Evolutionary conservation across 352 stramenopile species (phyloP).

Genomic region (Aphanomyces astaci): DNA sequence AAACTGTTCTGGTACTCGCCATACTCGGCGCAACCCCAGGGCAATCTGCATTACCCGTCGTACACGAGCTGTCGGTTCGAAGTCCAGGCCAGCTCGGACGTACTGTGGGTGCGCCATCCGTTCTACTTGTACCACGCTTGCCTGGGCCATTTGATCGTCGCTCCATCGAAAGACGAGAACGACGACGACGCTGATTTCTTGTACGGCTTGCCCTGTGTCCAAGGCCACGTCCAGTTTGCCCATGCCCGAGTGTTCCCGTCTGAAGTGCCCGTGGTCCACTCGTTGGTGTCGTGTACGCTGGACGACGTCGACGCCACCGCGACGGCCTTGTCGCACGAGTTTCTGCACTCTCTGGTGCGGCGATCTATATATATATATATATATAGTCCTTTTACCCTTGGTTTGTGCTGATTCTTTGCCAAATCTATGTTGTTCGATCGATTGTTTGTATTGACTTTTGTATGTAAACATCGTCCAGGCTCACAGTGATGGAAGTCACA

Average conservation of each 20-base stretch:
- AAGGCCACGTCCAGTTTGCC: conserved; percentile 12
- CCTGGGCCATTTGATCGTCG: not conserved
- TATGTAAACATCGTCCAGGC: too few species aligned
- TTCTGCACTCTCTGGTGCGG: not conserved
- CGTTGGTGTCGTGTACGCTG: not conserved
- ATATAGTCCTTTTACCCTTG: too few species aligned
- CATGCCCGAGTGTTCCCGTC: conserved; percentile 11
- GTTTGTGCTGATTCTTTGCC: too few species aligned
- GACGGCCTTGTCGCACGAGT: not conserved
- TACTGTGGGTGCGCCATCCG: not conserved
- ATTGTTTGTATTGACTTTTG: too few species aligned
- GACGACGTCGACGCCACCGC: not conserved
- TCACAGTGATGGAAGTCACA: too few species aligned
- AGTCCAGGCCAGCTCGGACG: conserved; percentile 4
- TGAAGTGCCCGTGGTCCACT: conserved; percentile 3
- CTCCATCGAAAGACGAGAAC: too few species aligned
- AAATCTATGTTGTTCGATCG: too few species aligned
- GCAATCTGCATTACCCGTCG: conserved; percentile 11
- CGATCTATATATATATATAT: not conserved
- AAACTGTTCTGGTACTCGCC: conserved; percentile 23
- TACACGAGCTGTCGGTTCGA: conserved; percentile 17
- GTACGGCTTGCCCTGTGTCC: not conserved
- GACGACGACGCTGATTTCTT: not conserved
- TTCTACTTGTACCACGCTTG: conserved; percentile 12
- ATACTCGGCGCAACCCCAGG: not conserved